Base-by-base conservation (phyloP, 2,329 filamentous ascomycete genomes). In the Trichophyton simii region DNA sequence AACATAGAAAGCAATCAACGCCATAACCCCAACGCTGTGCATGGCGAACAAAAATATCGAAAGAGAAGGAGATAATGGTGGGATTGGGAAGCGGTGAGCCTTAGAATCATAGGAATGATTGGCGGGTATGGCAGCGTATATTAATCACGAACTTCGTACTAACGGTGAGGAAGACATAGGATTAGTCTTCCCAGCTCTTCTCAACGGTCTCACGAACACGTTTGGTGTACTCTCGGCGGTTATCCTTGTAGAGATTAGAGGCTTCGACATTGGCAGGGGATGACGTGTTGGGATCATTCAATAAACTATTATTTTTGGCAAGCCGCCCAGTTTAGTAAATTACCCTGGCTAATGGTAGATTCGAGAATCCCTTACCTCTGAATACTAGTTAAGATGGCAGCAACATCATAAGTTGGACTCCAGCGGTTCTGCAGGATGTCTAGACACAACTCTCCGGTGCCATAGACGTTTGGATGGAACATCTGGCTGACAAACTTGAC, bases 401-500 rank as follows among this genome's bases (percentile, higher is more conserved):
- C 94, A 44, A 99, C 94, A 76, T 99, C 94, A 74, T 99, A 99
- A 8, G 94, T 97, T 15, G 94, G 94, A 73, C 92, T 97, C 94
- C 94, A 99, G 67, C 94, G 82, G 72, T 99, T 99, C 76, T 99
- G 94, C 63, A 99, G 76, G 67, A 99, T 99, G 72, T 99, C 94
- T 67, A 99, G 78, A 72, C 94, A 99, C 58, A 99, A 82, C 78
- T 99, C 94, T 64, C 94, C 94, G 0, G 91, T 97, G 60, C 89
- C 91, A 73, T 99, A 99, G 62, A 99, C 94, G 72, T 99, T 99
- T 18, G 94, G 94, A 70, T 99, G 94, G 76, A 99, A 99, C 94
- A 99, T 99, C 74, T 94, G 86, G 75, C 89, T 95, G 73, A 99
- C 95, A 74, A 99, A 99, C 73, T 97, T 97, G 77, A 97, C 94